A percentile compares a stretch with the other conserved stretches of the same genome.
These are phyloP conservation scores for Pseudocercospora musae DNA, from an alignment of 2,329 filamentous ascomycete species.

Conservation along the genomic window DNA sequence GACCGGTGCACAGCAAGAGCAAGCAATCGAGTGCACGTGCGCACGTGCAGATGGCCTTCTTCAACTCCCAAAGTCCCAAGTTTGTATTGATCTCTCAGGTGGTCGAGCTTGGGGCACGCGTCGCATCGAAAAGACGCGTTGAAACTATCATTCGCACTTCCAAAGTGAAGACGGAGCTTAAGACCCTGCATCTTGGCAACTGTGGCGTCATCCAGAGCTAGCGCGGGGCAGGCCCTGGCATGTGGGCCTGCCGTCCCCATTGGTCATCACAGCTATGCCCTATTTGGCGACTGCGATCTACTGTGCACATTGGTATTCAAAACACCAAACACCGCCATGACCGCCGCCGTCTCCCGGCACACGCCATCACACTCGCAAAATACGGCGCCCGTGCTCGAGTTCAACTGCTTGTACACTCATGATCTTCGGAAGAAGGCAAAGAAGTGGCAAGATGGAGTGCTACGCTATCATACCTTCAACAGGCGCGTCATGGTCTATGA, in stretches of 20 bases:
- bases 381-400: slow-evolving; percentile 75
- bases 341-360: slow-evolving; percentile 33
- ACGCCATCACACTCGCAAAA: slow-evolving; percentile 52
- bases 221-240: too few species aligned
- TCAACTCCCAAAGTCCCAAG: background rate
- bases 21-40: background rate
- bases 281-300: too few species aligned
- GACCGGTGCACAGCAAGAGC: background rate
- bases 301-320: too few species aligned
- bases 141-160: background rate
- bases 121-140: background rate
- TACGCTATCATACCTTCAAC: slow-evolving; percentile 89
- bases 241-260: too few species aligned
- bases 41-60: background rate
- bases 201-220: background rate
- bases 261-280: too few species aligned
- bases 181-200: background rate
- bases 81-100: background rate
- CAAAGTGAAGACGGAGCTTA: background rate
- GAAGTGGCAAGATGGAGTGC: slow-evolving; percentile 86
- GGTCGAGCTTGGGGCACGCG: background rate
- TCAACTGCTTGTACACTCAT: slow-evolving; percentile 80
- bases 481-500: slow-evolving; percentile 88
- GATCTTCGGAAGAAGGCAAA: slow-evolving; percentile 85
- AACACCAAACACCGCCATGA: slow-evolving; percentile 28